phyloP scores from a whole-genome alignment of 495 filamentous ascomycete species.

The Bryoglossum gracile region DNA sequence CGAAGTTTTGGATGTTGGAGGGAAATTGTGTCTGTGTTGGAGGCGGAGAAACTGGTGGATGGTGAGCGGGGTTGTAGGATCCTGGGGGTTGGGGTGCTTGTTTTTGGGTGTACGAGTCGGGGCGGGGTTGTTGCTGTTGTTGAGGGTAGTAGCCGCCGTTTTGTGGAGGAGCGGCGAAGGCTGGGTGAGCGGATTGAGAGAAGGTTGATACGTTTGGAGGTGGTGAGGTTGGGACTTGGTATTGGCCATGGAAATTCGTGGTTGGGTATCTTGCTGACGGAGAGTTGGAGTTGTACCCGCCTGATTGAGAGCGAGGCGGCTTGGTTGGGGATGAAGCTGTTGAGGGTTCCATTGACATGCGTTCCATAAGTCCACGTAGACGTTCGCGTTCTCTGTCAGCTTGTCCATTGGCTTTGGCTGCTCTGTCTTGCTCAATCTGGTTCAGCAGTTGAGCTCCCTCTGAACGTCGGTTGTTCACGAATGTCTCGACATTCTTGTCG shows the following conservation, averaged over 20 bases:
- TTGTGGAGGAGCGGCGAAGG: constrained; percentile 24
- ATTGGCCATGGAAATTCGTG: constrained; percentile 40
- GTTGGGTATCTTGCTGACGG: constrained; percentile 39
- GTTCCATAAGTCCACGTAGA: constrained; percentile 85
- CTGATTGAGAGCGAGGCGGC: constrained; percentile 40
- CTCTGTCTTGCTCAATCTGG: constrained; percentile 77
- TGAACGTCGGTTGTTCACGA: constrained; percentile 87
- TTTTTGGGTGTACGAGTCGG: constrained; percentile 9
- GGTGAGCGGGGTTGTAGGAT: constrained; percentile 28
- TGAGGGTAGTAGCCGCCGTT: constrained; percentile 27
- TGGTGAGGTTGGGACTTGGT: constrained; percentile 44
- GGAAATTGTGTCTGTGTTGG: constrained; percentile 43
- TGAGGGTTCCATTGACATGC: constrained; percentile 71
- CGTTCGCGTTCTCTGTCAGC: constrained; percentile 82
- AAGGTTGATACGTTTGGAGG: constrained; percentile 20
- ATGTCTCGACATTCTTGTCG: constrained; percentile 94
- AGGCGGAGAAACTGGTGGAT: constrained; percentile 48
- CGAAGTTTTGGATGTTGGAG: constrained; percentile 15
- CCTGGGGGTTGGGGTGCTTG: constrained; percentile 13
- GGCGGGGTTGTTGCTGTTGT: constrained; percentile 18
- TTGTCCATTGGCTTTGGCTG: constrained; percentile 58
- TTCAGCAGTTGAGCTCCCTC: constrained; percentile 85
- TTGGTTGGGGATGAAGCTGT: constrained; percentile 38
- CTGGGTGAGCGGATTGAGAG: constrained; percentile 29
- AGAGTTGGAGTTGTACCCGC: constrained; percentile 34